These are phyloP conservation scores for Solanum habrochaites DNA, from an alignment of 257 asterid species.

Conservation along the genomic window DNA sequence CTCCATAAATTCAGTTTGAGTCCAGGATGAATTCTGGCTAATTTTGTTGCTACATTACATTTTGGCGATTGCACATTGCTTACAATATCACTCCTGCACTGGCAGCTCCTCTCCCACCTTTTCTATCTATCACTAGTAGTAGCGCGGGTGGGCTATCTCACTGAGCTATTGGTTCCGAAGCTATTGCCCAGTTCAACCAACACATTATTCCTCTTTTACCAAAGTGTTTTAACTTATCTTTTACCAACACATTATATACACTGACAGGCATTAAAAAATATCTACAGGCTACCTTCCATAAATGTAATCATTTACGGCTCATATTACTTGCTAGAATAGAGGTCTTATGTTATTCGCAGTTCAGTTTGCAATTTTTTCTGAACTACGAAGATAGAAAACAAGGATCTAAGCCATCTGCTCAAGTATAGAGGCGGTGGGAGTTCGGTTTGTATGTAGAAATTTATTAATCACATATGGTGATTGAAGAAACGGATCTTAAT, in stretches of 20 bases:
- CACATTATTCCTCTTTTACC: background rate
- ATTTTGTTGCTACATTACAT: background rate
- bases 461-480: background rate
- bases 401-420: background rate
- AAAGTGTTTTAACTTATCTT: background rate
- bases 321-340: background rate
- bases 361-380: background rate
- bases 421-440: background rate
- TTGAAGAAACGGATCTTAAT: background rate
- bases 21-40: background rate
- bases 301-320: background rate
- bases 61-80: background rate
- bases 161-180: background rate
- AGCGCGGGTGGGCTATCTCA: background rate
- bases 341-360: background rate
- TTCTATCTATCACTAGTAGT: background rate
- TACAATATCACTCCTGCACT: background rate
- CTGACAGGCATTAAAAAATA: background rate
- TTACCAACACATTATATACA: too few species aligned
- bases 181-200: background rate
- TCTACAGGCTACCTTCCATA: background rate
- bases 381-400: background rate
- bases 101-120: background rate
- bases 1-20: background rate
- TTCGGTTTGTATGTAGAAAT: background rate